Base-by-base conservation (phyloP, 495 filamentous ascomycete genomes). In the Aspergillus diversus region DNA sequence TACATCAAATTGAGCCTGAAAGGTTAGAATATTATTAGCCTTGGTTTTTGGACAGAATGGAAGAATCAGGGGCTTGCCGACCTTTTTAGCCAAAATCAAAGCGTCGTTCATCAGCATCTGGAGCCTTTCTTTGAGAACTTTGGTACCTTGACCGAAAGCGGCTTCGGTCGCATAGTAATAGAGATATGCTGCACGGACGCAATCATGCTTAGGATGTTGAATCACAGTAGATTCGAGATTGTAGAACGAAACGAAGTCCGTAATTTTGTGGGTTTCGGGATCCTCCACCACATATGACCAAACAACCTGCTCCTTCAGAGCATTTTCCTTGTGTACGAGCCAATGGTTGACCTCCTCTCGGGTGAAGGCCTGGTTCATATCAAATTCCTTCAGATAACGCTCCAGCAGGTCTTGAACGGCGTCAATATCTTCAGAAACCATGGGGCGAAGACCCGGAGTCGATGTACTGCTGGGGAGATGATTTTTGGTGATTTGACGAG, bases 201-300 rank as follows among this genome's bases (percentile, higher is more conserved):
- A 77, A 4, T 87, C 81, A 75, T 97, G 86, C 73, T 94, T 93
- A 21, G 83, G 78, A 69, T 90, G 85, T 43, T 86, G 81, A 59
- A 98, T 93, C 52, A 97, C 91, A 3, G 92, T 92, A 4, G 92
- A 96, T 68, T 96, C 92, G n/a, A 99, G 87, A 69, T 83, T 85
- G 77, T 97, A 98, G 77, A 97, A 99, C 13, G 92, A 97, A 77
- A 97, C 88, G 76, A 96, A 97, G 76, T 99, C 95, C 33, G 91
- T 96, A 69, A 99, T 92, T 70, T 92, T 94, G 55, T 90, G 85
- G 31, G 81, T 87, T 27, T 83, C 67, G 8, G 88, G 78, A 57
- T 90, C 83, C 77, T 99, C 95, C 33, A 96, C 90, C 31, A 99
- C 94, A 65, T 93, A 98, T 5, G 86, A 84, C 90, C 90, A 99